These are phyloP conservation scores for Fusarium beomiforme DNA, from an alignment of 2,329 filamentous ascomycete species.

Conservation along the genomic window DNA sequence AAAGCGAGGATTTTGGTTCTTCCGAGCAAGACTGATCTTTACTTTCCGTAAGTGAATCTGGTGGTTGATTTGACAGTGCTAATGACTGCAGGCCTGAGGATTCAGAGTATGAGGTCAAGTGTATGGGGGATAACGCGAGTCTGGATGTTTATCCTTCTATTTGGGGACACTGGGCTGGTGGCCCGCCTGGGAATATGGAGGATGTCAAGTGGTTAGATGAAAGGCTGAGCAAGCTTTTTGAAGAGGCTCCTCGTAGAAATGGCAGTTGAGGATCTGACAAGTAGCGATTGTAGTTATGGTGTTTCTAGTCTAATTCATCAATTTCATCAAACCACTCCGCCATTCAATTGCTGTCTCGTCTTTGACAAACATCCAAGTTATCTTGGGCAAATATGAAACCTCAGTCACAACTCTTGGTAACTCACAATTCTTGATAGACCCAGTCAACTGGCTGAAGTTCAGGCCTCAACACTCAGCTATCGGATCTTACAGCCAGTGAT, in stretches of 20 bases:
- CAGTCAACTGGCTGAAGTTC: no score
- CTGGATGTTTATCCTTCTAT: conserved; percentile 53
- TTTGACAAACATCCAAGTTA: no score
- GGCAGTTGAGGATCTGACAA: background rate
- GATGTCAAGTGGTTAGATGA: conserved; percentile 79
- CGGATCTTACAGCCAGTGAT: no score
- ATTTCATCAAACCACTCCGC: no score
- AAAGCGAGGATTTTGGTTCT: conserved; percentile 78
- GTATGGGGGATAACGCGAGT: conserved; percentile 50
- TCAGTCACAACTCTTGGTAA: no score
- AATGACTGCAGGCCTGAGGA: conserved; percentile 67
- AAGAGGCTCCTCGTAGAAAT: background rate
- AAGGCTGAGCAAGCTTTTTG: conserved; percentile 31
- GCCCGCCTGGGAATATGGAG: conserved; percentile 75
- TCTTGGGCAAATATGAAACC: no score
- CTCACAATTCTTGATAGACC: no score
- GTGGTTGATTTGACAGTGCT: background rate
- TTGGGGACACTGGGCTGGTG: conserved; percentile 67
- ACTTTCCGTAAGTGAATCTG: conserved; percentile 67
- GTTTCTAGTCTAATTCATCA: accelerated
- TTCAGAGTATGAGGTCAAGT: conserved; percentile 75
- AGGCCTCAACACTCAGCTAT: no score
- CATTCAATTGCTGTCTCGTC: no score
- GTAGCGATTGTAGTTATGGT: background rate
- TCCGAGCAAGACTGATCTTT: conserved; percentile 78